Percentiles rank a stretch among this genome's conserved stretches.
Evolutionary conservation across 257 asterid genomes (phyloP).

Genomic region (Coffea canephora): DNA sequence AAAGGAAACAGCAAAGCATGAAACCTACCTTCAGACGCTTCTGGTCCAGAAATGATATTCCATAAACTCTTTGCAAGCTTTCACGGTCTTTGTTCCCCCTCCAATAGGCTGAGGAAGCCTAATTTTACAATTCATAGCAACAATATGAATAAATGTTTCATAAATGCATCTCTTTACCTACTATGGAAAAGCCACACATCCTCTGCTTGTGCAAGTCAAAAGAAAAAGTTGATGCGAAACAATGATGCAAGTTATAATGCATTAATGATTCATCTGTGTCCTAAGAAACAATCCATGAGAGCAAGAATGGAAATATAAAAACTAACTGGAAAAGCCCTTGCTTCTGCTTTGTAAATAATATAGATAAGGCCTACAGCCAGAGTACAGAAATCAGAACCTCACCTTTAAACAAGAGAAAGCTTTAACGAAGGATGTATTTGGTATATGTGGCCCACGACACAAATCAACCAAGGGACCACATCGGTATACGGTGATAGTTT

Average conservation of each 20-base stretch:
- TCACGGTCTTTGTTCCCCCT: conserved; percentile 95
- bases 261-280: too few relatives aligned
- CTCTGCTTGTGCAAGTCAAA: too few relatives aligned
- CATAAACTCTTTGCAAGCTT: conserved; percentile 98
- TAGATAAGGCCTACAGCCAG: neutral
- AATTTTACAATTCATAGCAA: conserved; percentile 17
- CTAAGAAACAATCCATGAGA: too few relatives aligned
- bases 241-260: too few relatives aligned
- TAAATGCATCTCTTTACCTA: too few relatives aligned
- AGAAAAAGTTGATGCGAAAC: too few relatives aligned
- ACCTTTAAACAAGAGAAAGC: conserved; percentile 95
- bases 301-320: too few relatives aligned
- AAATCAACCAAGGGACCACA: conserved; percentile 98
- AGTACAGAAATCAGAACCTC: conserved; percentile 14
- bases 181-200: too few relatives aligned
- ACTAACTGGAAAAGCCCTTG: too few relatives aligned
- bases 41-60: conserved; percentile 90
- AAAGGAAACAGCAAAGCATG: conserved; percentile 6
- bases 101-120: conserved; percentile 99
- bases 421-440: conserved; percentile 90
- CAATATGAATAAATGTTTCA: conserved; percentile 1
- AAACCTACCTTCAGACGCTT: conserved; percentile 78
- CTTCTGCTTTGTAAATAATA: too few relatives aligned
- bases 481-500: conserved; percentile 91
- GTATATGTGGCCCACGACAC: conserved; percentile 99